phyloP scores from a whole-genome alignment of 1,284 basidiomycete species.

The Xerocomus cyaneibrunnescens region DNA sequence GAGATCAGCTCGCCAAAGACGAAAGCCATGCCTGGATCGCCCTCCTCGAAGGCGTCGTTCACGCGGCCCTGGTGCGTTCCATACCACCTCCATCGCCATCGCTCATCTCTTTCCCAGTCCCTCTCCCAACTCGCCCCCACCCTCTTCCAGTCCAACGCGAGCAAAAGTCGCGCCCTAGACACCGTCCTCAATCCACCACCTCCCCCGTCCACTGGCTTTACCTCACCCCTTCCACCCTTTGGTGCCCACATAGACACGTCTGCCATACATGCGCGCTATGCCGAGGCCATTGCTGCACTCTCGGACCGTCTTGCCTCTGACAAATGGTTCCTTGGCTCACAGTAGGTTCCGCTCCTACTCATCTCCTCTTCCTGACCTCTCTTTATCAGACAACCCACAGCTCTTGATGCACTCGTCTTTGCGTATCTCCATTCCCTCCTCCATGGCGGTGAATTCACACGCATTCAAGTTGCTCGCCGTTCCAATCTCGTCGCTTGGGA shows the following conservation, averaged over 20 bases:
- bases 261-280: constrained; percentile 55
- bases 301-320: constrained; percentile 71
- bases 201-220: constrained; percentile 65
- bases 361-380: constrained; percentile 6
- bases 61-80: constrained; percentile 64
- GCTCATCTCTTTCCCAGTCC: constrained; percentile 37
- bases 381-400: constrained; percentile 57
- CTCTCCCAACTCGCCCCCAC: constrained; percentile 44
- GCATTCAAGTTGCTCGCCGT: constrained; percentile 64
- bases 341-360: constrained; percentile 45
- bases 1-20: constrained; percentile 53
- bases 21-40: constrained; percentile 79
- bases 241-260: constrained; percentile 53
- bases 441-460: constrained; percentile 46
- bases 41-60: constrained; percentile 69
- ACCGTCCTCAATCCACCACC: constrained; percentile 60
- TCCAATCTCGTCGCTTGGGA: constrained; percentile 80
- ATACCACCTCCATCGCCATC: not conserved
- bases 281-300: constrained; percentile 68
- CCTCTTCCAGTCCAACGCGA: constrained; percentile 38
- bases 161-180: constrained; percentile 38
- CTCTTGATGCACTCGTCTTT: constrained; percentile 74
- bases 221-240: constrained; percentile 57
- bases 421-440: constrained; percentile 73
- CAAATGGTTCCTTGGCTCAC: constrained; percentile 75